Base-by-base conservation (phyloP, 2,329 filamentous ascomycete species). In the Ceratocystis huliohia region DNA sequence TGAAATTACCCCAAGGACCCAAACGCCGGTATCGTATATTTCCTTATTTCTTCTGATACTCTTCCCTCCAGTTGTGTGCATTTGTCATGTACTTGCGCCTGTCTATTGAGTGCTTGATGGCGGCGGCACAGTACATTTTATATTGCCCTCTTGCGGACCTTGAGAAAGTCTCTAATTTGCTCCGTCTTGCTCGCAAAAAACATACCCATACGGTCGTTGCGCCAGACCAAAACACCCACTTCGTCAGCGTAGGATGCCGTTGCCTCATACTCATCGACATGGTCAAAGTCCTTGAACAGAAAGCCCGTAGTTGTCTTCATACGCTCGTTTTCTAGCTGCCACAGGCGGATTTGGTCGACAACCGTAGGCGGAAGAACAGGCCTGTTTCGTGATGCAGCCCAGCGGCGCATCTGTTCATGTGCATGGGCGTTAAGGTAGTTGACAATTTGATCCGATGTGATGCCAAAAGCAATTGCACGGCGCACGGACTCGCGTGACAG, bases 261-360 rank as follows among this genome's bases (percentile, higher is more conserved):
- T 57, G 83, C 85, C 63, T 83, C 79, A 73, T 90, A 94, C 73
- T 92, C 88, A 66, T 82, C 82, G 64, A 81, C 78, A 41, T 81
- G 85, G 56, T 85, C 84, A 73, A 97, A 96, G 69, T 97, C 93
- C 72, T 88, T 88, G 79, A 99, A 96, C 33, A 97, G 75, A 74
- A 91, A 97, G 0, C 94, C 94, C 0, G 82, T 79, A 4, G 86
- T 91, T 1, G 89, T 85, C 74, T 88, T 89, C 84, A 99, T 95
- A 63, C 94, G 84, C 78, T 99, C 94, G 70, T 93, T 91, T 76
- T 99, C 94, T 64, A 97, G 86, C 78, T 99, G 93, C 94, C 94
- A 99, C 22, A 99, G 84, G 1, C 92, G 84, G 72, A 99, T 96
- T 79, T 99, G 94, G 76, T 99, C 94, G 69, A 96, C 90, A 17